These are phyloP conservation scores for Pholiota conissans DNA, from an alignment of 768 basidiomycete genomes.

Conservation along the genomic window DNA sequence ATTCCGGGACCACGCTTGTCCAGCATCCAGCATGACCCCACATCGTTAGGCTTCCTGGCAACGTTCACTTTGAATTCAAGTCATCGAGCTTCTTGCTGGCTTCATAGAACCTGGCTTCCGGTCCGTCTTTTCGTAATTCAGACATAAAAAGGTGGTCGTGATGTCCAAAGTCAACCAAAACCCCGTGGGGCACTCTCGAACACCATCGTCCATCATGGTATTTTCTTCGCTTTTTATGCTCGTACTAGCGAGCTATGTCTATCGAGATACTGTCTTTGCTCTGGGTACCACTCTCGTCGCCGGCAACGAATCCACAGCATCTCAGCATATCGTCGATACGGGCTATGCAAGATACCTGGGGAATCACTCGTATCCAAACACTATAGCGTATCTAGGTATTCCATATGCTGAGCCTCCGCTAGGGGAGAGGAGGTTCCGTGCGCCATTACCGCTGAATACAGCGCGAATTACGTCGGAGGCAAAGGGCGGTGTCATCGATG, in stretches of 20 bases:
- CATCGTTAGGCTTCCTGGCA: not conserved
- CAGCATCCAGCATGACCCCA: not conserved
- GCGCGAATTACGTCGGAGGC: conserved; percentile 36
- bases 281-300: conserved; percentile 9
- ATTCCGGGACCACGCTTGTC: not conserved
- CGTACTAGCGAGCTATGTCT: conserved; percentile 14
- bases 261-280: conserved; percentile 12
- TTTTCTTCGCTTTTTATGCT: conserved; percentile 13
- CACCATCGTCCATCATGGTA: conserved; percentile 10
- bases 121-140: not conserved
- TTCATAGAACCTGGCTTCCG: not conserved
- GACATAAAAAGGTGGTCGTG: not conserved
- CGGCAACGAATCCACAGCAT: not conserved
- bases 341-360: conserved; percentile 62
- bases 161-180: not conserved
- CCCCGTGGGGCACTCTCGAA: not conserved
- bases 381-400: conserved; percentile 57
- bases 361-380: conserved; percentile 49
- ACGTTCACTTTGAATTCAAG: not conserved
- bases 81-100: not conserved
- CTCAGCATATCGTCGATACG: conserved; percentile 50
- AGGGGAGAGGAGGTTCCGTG: conserved; percentile 50
- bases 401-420: conserved; percentile 62
- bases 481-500: conserved; percentile 44
- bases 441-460: conserved; percentile 52